Evolutionary conservation across 2,329 filamentous ascomycete species (phyloP).

Genomic region (Drechslerella dactyloides): DNA sequence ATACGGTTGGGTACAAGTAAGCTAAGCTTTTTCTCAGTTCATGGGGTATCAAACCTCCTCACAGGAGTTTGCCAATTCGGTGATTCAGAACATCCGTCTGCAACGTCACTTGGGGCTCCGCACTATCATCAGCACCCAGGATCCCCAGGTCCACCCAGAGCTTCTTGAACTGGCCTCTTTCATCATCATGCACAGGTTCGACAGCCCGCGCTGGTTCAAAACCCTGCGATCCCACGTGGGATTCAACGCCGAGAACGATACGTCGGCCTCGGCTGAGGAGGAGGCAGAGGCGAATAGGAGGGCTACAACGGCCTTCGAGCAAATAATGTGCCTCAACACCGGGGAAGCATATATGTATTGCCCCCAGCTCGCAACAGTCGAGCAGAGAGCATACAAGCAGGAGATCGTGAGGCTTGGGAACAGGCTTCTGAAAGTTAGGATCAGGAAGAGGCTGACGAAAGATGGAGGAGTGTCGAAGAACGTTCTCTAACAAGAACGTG

Average conservation of each 20-base stretch:
- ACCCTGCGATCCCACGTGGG: constrained; percentile 57
- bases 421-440: constrained; percentile 9
- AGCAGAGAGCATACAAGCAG: neutral
- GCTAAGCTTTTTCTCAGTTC: constrained; percentile 26
- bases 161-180: constrained; percentile 74
- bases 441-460: constrained; percentile 11
- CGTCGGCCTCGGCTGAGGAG: neutral
- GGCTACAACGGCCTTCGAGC: constrained; percentile 57
- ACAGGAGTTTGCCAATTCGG: constrained; percentile 66
- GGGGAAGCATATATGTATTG: constrained; percentile 59
- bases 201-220: constrained; percentile 68
- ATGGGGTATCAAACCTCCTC: constrained; percentile 62
- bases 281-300: neutral
- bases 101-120: constrained; percentile 73
- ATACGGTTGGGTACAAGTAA: neutral
- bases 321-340: constrained; percentile 62
- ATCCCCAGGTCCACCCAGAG: constrained; percentile 72
- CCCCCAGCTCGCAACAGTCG: constrained; percentile 1
- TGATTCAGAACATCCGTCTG: constrained; percentile 70
- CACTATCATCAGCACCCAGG: constrained; percentile 76
- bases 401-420: constrained; percentile 11
- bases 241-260: neutral
- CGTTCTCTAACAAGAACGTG: constrained; percentile 13
- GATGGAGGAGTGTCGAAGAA: constrained; percentile 26
- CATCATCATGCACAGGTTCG: constrained; percentile 76